Evolutionary conservation across 768 basidiomycete species (phyloP), one percentile per base, ranked within the genome.

Genomic region (Macrocybe gigantea): DNA sequence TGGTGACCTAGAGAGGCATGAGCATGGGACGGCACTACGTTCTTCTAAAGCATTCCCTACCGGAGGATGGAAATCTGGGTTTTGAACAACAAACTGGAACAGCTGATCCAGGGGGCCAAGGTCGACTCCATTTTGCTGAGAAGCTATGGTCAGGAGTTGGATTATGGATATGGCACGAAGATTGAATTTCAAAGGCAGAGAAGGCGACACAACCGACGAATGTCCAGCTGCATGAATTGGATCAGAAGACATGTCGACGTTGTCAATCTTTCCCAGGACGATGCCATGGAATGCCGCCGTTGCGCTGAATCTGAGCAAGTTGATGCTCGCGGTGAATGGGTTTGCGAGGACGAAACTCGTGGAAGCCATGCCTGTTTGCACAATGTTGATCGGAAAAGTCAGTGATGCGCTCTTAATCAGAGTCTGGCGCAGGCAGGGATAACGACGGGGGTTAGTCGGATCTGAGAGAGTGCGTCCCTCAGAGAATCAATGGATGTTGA

Each of bases 251-350:
- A 71, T 48, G 53, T 84, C 80, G 7, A 74, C 69, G 36, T 72
- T 68, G 34, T 80, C 68, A 48, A 86, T 80, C n/a, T 57, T 69
- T 3, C 85, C 84, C 8, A 88, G 60, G 1, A 71, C 71, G 37
- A 87, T 57, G 40, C 70, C 72, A 14, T 75, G 71, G 67, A 74
- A 84, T 0, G 70, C 75, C 0, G 78, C 85, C 5, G 64, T 74
- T 1, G 83, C 76, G 2, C 63, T 64, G 12, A 88, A 62, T 39
- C 67, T 60, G n/a, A 83, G 58, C 11, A 88, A 61, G 58, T 80
- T 83, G 60, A 88, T 78, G 57, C 77, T 78, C 12, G 85, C 83
- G 0, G 83, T 85, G 64, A 88, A 88, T 0, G 84, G 84, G 56
- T 88, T 85, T 13, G 69, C 65, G 30, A 88, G 68, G 0, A 64